These are phyloP conservation scores for Leccinum obscurum DNA, from an alignment of 768 basidiomycete genomes.

Conservation along the genomic window DNA sequence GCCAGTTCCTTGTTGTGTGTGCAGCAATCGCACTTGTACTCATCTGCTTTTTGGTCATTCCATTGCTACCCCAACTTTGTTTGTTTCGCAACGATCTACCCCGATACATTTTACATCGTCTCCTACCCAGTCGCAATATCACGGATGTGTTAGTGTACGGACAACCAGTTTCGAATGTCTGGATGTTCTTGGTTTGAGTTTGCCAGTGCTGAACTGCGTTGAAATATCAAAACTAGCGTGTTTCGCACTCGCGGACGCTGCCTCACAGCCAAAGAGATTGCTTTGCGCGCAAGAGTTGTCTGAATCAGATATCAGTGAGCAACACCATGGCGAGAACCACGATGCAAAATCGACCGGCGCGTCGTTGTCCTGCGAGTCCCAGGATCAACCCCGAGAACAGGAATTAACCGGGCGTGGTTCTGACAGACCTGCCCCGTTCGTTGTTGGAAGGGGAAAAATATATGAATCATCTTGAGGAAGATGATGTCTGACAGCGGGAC, in stretches of 20 bases:
- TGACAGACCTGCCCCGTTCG: background rate
- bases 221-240: background rate
- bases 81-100: conserved; percentile 22
- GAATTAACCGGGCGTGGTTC: background rate
- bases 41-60: conserved; percentile 14
- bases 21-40: conserved; percentile 23
- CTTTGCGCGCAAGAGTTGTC: background rate
- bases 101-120: conserved; percentile 18
- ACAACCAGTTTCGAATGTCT: conserved; percentile 15
- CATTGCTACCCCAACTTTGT: conserved; percentile 15
- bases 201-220: background rate
- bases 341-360: background rate
- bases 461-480: background rate
- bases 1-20: conserved; percentile 15
- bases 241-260: background rate
- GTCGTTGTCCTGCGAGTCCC: background rate
- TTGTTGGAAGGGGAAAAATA: background rate
- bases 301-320: background rate
- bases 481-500: background rate
- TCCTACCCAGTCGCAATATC: conserved; percentile 12
- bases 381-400: background rate
- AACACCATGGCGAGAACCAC: background rate
- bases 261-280: background rate
- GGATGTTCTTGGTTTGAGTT: conserved; percentile 1
- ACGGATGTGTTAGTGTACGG: conserved; percentile 21